These are phyloP conservation scores for Pyrenochaeta sp. DNA, from an alignment of 2,329 filamentous ascomycete species.

Conservation along the genomic window DNA sequence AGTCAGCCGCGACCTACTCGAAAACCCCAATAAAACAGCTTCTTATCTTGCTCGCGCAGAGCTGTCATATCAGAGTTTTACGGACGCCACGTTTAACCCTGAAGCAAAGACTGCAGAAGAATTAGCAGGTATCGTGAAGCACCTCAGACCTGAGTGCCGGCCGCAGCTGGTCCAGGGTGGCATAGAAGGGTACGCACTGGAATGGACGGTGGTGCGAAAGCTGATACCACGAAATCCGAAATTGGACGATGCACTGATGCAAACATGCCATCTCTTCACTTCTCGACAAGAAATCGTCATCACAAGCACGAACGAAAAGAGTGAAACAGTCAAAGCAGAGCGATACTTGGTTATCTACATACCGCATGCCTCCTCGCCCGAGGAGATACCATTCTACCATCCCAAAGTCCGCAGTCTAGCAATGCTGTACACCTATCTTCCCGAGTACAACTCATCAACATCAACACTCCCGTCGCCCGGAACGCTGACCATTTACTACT, in stretches of 20 bases:
- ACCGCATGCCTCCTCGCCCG: conserved; percentile 71
- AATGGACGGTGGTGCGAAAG: conserved; percentile 75
- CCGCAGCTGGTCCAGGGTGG: conserved; percentile 37
- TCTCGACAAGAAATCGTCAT: conserved; percentile 30
- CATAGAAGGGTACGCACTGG: conserved; percentile 53
- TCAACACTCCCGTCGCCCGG: conserved; percentile 44
- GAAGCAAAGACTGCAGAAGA: conserved; percentile 39
- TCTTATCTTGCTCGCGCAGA: conserved; percentile 81
- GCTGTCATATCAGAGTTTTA: conserved; percentile 67
- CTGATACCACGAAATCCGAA: conserved; percentile 84
- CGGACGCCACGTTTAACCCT: conserved; percentile 46
- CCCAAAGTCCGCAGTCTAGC: conserved; percentile 77
- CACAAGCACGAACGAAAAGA: conserved; percentile 21
- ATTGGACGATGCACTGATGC: conserved; percentile 77
- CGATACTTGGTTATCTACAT: conserved; percentile 76
- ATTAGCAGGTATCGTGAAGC: conserved; percentile 57
- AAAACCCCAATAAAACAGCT: conserved; percentile 82
- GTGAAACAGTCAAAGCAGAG: conserved; percentile 41
- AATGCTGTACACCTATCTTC: conserved; percentile 74
- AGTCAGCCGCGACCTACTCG: conserved; percentile 77
- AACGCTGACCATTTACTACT: conserved; percentile 61
- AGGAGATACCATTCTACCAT: conserved; percentile 86
- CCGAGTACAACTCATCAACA: neutral
- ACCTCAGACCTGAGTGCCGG: conserved; percentile 56
- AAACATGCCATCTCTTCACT: conserved; percentile 80